A percentile compares a stretch with the other conserved stretches of the same genome.
phyloP scores from a whole-genome alignment of 306 rosid species.

The Corylus americana region DNA sequence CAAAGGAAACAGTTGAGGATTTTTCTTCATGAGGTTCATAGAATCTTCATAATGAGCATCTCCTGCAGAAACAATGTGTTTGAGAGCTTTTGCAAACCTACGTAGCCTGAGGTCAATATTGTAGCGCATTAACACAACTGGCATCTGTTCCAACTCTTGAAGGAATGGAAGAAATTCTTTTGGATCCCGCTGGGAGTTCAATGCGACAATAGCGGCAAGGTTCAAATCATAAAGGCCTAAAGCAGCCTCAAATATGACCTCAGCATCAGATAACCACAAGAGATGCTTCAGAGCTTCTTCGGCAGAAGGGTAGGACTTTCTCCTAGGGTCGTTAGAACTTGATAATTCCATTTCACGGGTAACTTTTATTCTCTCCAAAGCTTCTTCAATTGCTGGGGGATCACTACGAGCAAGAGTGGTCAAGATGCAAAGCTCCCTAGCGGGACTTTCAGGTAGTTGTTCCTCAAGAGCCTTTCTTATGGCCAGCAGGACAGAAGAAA shows the following conservation, averaged over 20 bases:
- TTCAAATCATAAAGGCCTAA: slow-evolving; percentile 95
- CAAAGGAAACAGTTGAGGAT: slow-evolving; percentile 81
- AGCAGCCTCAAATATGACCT: slow-evolving; percentile 88
- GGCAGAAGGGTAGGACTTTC: slow-evolving; percentile 69
- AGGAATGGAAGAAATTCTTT: slow-evolving; percentile 92
- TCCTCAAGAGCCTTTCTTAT: slow-evolving; percentile 85
- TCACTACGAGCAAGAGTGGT: slow-evolving; percentile 93
- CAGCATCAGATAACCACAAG: slow-evolving; percentile 87
- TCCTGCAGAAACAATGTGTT: slow-evolving; percentile 87
- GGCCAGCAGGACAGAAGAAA: slow-evolving; percentile 72
- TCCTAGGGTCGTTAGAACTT: slow-evolving; percentile 55
- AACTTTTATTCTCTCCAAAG: slow-evolving; percentile 78
- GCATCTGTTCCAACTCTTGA: slow-evolving; percentile 79
- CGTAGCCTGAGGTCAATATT: slow-evolving; percentile 83
- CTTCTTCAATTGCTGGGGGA: slow-evolving; percentile 95
- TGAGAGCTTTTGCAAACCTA: slow-evolving; percentile 88
- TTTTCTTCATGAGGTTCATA: slow-evolving; percentile 72
- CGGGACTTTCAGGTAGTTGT: slow-evolving; percentile 68
- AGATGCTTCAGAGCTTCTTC: slow-evolving; percentile 98
- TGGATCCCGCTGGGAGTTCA: slow-evolving; percentile 96
- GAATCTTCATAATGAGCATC: slow-evolving; percentile 74
- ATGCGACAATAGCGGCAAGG: slow-evolving; percentile 93
- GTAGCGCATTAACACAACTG: slow-evolving; percentile 71
- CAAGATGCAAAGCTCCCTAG: slow-evolving; percentile 91
- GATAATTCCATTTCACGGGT: slow-evolving; percentile 84